Evolutionary conservation across 495 filamentous ascomycete species (phyloP), one percentile per base, ranked within the genome.

Genomic region (Coniosporium apollinis): DNA sequence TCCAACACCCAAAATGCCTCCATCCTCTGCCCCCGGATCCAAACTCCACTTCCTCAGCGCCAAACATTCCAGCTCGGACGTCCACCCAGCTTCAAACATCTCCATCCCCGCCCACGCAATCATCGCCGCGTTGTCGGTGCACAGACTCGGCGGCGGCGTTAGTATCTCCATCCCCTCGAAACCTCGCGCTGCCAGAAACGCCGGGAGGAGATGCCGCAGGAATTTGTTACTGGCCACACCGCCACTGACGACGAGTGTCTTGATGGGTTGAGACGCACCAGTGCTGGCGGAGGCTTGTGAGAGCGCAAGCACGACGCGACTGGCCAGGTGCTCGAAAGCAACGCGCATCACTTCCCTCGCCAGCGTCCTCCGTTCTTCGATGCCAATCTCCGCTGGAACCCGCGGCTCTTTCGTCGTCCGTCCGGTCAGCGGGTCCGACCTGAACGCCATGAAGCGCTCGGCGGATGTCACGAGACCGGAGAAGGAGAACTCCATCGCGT

Each of bases 61-160:
- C 22, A 65, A 49, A 32, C 72, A 64, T 16, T 56, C 61, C 19
- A 86, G 45, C 15, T 65, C 62, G 13, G 70, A 76, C 32, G 58
- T 54, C 66, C 70, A 87, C 0, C 87, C 85, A 3, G 65, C 70
- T 52, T 84, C 73, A 39, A 65, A 94, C 83, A 96, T 92, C 61
- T 94, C 86, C 36, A 84, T 66, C 0, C 79, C 89, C 4, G 86
- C 67, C 89, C 89, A 97, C 1, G 79, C 87, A 45, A 94, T 84
- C 89, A 96, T 97, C n/a, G 83, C 83, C 11, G 86, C 89, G 59
- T 96, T 94, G 50, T 97, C 89, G 0, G 82, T 93, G 45, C 89
- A 94, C 42, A 86, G 60, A 30, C 62, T 58, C 15, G 66, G 49
- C 3, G 89, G 89, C 15, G 89, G 89, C 25, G 75, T 75, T 3